These are phyloP conservation scores for Tylopilus sp. DNA, from an alignment of 768 basidiomycete genomes.

Conservation along the genomic window DNA sequence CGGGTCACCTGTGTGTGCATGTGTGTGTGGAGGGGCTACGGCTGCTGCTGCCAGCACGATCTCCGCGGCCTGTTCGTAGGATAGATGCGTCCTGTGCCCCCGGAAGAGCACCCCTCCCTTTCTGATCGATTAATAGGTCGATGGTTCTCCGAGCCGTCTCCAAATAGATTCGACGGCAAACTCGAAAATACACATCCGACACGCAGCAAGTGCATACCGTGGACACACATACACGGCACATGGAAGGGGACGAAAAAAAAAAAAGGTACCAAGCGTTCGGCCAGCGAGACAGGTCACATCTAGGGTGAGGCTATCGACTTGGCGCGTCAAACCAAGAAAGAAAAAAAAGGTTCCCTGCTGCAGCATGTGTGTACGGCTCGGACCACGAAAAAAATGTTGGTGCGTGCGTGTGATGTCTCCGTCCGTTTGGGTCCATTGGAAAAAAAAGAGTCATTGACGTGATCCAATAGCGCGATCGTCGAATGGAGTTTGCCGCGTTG, in stretches of 20 bases:
- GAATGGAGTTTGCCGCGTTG: conserved; percentile 3
- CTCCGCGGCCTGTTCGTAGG: conserved; percentile 15
- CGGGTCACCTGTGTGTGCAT: too few relatives aligned
- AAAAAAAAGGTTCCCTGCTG: not conserved
- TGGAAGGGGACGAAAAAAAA: not conserved
- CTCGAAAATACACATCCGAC: not conserved
- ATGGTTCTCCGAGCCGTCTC: not conserved
- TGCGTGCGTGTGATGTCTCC: too few relatives aligned
- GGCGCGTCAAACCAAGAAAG: not conserved
- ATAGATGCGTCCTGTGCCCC: not conserved
- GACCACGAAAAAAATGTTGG: conserved; percentile 13
- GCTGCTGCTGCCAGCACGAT: not conserved
- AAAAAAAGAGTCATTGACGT: conserved; percentile 12
- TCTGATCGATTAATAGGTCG: conserved; percentile 11
- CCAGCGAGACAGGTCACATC: not conserved
- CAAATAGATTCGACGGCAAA: conserved; percentile 1
- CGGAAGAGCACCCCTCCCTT: not conserved
- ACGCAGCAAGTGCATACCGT: conserved; percentile 1
- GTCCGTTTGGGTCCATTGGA: not conserved
- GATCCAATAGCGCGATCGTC: conserved; percentile 16
- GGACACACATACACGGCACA: not conserved
- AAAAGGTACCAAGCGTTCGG: not conserved
- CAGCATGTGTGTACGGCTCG: conserved; percentile 15
- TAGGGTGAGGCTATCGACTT: not conserved
- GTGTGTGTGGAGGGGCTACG: not conserved